Evolutionary conservation across 495 filamentous ascomycete species (phyloP), one percentile per base, ranked within the genome.

Genomic region (Aspergillus cavernicola): DNA sequence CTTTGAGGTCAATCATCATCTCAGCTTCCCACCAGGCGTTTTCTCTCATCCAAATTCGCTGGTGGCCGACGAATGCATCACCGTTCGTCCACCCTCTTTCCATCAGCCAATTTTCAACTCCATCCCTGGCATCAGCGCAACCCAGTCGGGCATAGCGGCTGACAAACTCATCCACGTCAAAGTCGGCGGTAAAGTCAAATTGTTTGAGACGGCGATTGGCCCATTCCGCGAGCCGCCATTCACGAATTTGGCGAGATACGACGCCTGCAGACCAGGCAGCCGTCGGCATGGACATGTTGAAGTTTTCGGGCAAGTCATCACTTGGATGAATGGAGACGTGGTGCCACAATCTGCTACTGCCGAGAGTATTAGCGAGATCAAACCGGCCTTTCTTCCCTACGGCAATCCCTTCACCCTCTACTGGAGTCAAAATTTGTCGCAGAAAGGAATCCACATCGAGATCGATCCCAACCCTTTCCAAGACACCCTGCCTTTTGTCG

Each of bases 51-150:
- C 93, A 98, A 32, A 98, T 85, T 5, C 93, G 84, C 66, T 96
- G 88, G 32, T 84, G 81, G 48, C 93, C 93, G 36, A 98, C 76
- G 18, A 95, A 82, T 2, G 97, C 92, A 64, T 97, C 95, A 23
- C 93, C 93, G 61, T 98, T 97, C 68, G 89, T 96, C 93, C 93
- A 98, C 2, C 93, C 95, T 37, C 93, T 83, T 68, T 97, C 91
- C 37, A 97, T 78, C 44, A 96, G 79, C 93, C 93, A 98, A 66
- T 82, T 95, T 58, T 97, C 90, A 42, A 97, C 89, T 42, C 95
- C 95, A 60, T 98, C 93, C 37, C 84, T 80, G 42, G 95, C 93
- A 61, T 95, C 90, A 55, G 85, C 78, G 65, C 93, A 98, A 15
- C 93, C 93, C 8, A 98, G 79, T 10, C 82, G 78, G 20, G 83